These are phyloP conservation scores for Nicotiana obtusifolia DNA, from an alignment of 257 asterid genomes.

Conservation along the genomic window DNA sequence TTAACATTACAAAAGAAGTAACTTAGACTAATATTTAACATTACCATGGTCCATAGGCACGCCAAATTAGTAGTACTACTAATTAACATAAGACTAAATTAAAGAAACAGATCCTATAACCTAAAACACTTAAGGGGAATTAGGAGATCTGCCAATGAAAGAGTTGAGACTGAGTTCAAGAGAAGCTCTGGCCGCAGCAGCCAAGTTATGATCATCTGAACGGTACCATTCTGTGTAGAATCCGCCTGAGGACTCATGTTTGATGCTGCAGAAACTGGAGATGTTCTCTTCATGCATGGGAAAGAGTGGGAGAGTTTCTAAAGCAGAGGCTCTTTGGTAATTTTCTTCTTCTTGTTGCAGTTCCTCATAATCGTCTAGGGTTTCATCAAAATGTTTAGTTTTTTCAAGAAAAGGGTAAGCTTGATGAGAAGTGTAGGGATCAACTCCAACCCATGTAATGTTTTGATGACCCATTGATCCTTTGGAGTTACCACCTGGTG, in stretches of 20 bases:
- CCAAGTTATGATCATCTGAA: slow-evolving; percentile 11
- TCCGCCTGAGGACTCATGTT: slow-evolving; percentile 7
- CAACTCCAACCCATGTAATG: slow-evolving; percentile 49
- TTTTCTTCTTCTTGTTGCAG: slow-evolving; percentile 23
- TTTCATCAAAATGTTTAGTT: slow-evolving; percentile 37
- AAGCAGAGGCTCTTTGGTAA: slow-evolving; percentile 15
- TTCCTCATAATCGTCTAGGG: slow-evolving; percentile 44
- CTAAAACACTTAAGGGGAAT: slow-evolving; percentile 18
- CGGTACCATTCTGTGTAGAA: slow-evolving; percentile 22
- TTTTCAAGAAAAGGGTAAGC: slow-evolving; percentile 54
- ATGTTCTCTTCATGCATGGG: slow-evolving; percentile 66
- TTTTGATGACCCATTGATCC: slow-evolving; percentile 32
- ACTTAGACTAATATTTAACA: not conserved
- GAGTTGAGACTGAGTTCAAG: slow-evolving; percentile 86
- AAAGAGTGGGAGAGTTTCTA: slow-evolving; percentile 85
- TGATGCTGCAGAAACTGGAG: slow-evolving; percentile 19
- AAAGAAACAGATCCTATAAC: not conserved
- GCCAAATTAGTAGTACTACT: not conserved
- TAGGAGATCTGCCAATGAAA: slow-evolving; percentile 34
- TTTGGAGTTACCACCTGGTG: slow-evolving; percentile 20
- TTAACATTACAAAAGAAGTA: not conserved
- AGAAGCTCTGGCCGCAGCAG: slow-evolving; percentile 42
- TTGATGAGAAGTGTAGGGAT: slow-evolving; percentile 26
- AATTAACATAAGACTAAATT: not conserved
- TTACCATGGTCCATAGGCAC: not conserved